Base-by-base conservation (phyloP, 176 grass and related monocot species). In the Puccinellia tenuiflora region DNA sequence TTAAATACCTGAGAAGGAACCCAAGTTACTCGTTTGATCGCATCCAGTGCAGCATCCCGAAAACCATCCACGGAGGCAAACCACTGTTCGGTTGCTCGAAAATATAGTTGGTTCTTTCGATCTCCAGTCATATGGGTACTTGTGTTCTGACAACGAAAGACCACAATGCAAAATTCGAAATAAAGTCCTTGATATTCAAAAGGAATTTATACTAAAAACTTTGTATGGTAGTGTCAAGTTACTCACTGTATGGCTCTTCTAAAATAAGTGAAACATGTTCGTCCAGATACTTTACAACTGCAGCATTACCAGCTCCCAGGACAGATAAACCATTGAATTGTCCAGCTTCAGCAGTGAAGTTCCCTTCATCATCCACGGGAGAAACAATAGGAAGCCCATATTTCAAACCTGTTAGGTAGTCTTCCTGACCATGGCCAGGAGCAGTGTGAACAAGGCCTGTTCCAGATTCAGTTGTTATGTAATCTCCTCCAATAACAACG, bases 51-150 rank as follows among this genome's bases (percentile, higher is more conserved):
- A 86, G 93, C 79, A 83, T 95, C 84, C 29, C 96, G 92, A 53
- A 98, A 98, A 86, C 90, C 96, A 77, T 98, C 96, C 73, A 98
- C 88, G 43, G 96, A 98, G 69, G 96, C 96, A 86, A 98, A 98
- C 96, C 96, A 98, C 70, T 98, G 96, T 66, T 95, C 92, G 63
- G 96, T 98, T 79, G 96, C 96, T 84, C 96, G 92, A 38, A 38
- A 98, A 92, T 78, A 98, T 95, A 68, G 96, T 98, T 89, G 96
- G 96, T 80, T 98, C 94, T 84, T 98, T 94, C 21, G 96, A 95
- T 89, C 96, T 93, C 96, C 96, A 98, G 61, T 95, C 96, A 88
- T 98, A 98, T 33, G 96, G 96, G 77, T 98, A 98, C 89, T 98
- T 98, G 87, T 98, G 96, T 77, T 98, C 96, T 98, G 76, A 61